Evolutionary conservation across 2,329 filamentous ascomycete species (phyloP), one percentile per base, ranked within the genome.

Genomic region (Colletotrichum paranaense): DNA sequence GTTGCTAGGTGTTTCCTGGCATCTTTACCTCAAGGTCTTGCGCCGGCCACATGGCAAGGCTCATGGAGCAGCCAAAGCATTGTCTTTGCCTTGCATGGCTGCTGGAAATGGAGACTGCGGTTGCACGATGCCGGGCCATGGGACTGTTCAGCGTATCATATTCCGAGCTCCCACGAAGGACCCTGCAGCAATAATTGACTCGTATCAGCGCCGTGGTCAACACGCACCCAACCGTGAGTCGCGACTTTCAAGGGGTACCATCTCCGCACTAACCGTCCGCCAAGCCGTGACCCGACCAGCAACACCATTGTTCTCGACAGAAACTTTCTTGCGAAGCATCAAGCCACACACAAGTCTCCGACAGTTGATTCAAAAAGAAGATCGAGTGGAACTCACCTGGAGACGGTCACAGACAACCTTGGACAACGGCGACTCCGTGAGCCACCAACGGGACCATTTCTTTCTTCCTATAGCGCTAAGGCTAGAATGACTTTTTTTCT

Each of bases 171-270:
- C 65, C 28, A 69, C 55, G 59, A 60, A 65, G 60, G 60, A 70
- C 66, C 70, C 70, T 70, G 66, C 32, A 70, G 66, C 55, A 22
- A 57, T 30, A 46, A 22, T 70, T 65, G 70, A 73, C 70, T 66
- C 67, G 60, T 73, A 32, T 64, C 32, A 26, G 22, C 19, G 55
- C 60, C 56, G 35, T 30, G 32, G 30, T 62, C 35, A 56, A 65
- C 56, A 56, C 56, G 55, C 26, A n/a, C 32, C 28, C 26, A 46
- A 60, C 49, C 55, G 59, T 52, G 67, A 70, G 70, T 70, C 70
- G 70, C 56, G 55, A 73, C 38, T 28, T 24, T 59, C 59, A 60
- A 65, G 67, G 66, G 66, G 64, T 9, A 46, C 24, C 42, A 59
- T 62, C 56, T 73, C 56, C 67, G 60, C 60, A 70, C 46, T 59